Evolutionary conservation across 139 green algal genomes (phyloP), one percentile per base, ranked within the genome.

Genomic region (Chlorella sp.): DNA sequence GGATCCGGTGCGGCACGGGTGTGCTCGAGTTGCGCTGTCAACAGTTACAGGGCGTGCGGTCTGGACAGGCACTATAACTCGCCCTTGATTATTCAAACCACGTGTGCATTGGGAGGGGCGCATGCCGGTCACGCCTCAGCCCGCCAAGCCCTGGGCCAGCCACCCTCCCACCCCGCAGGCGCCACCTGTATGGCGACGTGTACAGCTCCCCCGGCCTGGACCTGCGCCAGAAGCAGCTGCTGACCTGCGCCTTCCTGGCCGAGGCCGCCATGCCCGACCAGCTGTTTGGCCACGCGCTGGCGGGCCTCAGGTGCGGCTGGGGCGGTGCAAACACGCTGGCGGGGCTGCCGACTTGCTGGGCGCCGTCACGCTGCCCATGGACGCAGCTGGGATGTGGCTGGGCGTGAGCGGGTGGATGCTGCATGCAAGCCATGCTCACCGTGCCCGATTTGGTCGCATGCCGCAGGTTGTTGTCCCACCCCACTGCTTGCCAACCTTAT

Each of bases 131-230:
- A 8, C 46, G 11, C 46, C 46, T 17, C 11, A 7, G 8, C 46
- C 7, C 46, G 8, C 46, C 46, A 54, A 7, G 8, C 11, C 46
- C 46, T 17, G 22, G 24, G 19, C 69, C 40, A 19, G 22, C 4
- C 7, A 4, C 41, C 3, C 69, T 7, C 40, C 69, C 4, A 19
- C 41, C 41, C 70, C 17, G 26, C 83, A 90, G 89, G 56, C 17
- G 81, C n/a, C 92, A 95, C 64, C 69, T 92, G 58, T 95, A 95
- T 78, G 92, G 92, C 28, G 91, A 95, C 83, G 60, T 95, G 7
- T 94, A 93, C 82, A 90, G 80, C 86, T 87, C 69, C 34, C 92
- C 92, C 22, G 92, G 91, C 2, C 34, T 94, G 20, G 60, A 68
- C 64, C 56, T 95, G 54, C 67, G 46, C 26, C 82, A 88, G 56